A percentile compares a stretch with the other conserved stretches of the same genome.
Conservation (phyloP, 805 yeast genomes). For the Candida sphagnicola region DNA sequence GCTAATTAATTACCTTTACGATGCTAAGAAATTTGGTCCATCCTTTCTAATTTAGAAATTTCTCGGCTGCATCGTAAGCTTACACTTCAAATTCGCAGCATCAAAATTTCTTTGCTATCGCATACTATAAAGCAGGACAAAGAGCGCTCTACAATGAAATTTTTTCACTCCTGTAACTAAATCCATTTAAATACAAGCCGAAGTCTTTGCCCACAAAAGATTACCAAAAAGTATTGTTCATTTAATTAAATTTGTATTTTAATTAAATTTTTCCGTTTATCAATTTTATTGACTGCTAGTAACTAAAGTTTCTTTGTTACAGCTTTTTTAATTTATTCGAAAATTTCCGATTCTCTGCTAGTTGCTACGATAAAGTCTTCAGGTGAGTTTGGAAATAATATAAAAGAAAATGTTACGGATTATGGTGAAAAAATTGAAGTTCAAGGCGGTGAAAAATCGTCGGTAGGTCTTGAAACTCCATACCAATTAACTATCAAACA, state of each 20-base stretch:
- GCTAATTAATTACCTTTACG: too few relatives aligned
- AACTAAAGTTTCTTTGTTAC: background rate
- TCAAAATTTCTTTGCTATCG: too few relatives aligned
- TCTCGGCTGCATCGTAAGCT: too few relatives aligned
- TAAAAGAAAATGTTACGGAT: background rate
- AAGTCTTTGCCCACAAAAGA: too few relatives aligned
- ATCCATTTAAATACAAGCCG: too few relatives aligned
- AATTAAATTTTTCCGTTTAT: background rate
- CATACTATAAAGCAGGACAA: too few relatives aligned
- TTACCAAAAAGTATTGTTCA: background rate
- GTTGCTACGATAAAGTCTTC: constrained; percentile 1
- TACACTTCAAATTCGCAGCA: too few relatives aligned
- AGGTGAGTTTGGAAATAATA: constrained; percentile 1
- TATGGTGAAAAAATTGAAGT: constrained; percentile 2
- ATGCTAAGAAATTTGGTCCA: too few relatives aligned
- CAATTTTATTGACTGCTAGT: background rate
- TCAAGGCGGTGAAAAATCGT: constrained; percentile 11
- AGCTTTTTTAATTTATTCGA: background rate
- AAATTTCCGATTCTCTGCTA: constrained; percentile 1
- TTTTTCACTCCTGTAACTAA: too few relatives aligned
- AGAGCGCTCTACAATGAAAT: too few relatives aligned
- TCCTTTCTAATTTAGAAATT: too few relatives aligned
- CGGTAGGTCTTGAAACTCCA: constrained; percentile 3
- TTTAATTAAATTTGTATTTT: too few relatives aligned
- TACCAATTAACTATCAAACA: constrained; percentile 13